Evolutionary conservation across 257 asterid species (phyloP).

Genomic region (Primulina tabacum): DNA sequence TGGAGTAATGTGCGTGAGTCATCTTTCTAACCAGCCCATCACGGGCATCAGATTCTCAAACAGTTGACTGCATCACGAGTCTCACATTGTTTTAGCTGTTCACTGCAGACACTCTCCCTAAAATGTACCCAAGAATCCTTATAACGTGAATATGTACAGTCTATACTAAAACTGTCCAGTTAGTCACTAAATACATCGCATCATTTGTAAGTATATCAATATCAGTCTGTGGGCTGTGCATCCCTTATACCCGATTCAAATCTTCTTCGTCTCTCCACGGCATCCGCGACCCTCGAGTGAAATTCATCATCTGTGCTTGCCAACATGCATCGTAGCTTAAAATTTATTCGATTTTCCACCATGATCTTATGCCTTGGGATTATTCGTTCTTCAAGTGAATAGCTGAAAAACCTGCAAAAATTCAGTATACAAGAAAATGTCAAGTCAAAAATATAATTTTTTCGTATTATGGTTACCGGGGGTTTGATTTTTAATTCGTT

Average conservation of each 20-base stretch:
- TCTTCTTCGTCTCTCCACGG: slow-evolving; percentile 60
- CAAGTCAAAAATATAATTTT: neutral
- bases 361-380: slow-evolving; percentile 69
- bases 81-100: too few relatives aligned
- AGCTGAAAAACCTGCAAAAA: slow-evolving; percentile 81
- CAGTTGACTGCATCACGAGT: too few relatives aligned
- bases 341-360: slow-evolving; percentile 71
- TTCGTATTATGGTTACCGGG: too few relatives aligned
- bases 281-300: slow-evolving; percentile 47
- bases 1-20: too few relatives aligned
- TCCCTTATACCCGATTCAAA: slow-evolving; percentile 51
- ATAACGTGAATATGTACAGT: too few relatives aligned
- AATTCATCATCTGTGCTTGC: slow-evolving; percentile 71
- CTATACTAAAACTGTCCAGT: slow-evolving; percentile 2
- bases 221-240: slow-evolving; percentile 25
- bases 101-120: too few relatives aligned
- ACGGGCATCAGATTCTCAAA: too few relatives aligned
- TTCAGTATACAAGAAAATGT: slow-evolving; percentile 1
- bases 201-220: neutral
- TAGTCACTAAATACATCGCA: neutral
- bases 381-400: slow-evolving; percentile 79
- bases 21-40: too few relatives aligned
- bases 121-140: too few relatives aligned
- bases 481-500: neutral
- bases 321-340: slow-evolving; percentile 80